These are phyloP conservation scores for Rhodotorula diobovata DNA, from an alignment of 768 basidiomycete genomes.

Conservation along the genomic window DNA sequence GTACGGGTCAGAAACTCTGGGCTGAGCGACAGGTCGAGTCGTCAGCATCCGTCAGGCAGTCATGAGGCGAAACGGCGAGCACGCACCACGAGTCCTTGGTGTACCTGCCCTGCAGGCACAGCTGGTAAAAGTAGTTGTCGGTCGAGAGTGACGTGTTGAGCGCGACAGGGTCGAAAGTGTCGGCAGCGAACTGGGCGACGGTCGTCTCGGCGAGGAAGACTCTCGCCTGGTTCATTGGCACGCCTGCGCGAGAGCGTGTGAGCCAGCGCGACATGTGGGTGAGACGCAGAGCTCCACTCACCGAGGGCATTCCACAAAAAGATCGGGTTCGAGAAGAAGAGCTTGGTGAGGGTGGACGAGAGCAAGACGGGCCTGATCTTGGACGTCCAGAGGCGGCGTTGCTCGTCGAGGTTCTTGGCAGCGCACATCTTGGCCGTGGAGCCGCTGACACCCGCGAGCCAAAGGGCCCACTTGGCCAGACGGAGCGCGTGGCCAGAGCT, in stretches of 20 bases:
- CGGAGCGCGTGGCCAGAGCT: constrained; percentile 53
- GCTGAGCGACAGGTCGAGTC: constrained; percentile 43
- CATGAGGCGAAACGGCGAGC: constrained; percentile 57
- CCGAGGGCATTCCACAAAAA: constrained; percentile 72
- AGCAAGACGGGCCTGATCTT: constrained; percentile 62
- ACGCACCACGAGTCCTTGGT: constrained; percentile 50
- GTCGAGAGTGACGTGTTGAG: constrained; percentile 54
- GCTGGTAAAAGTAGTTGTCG: constrained; percentile 55
- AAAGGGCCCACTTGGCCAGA: constrained; percentile 59
- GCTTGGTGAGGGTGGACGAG: constrained; percentile 57
- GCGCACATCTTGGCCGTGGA: constrained; percentile 59
- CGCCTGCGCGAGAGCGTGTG: constrained; percentile 47
- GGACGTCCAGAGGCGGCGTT: constrained; percentile 60
- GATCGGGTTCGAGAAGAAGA: constrained; percentile 53
- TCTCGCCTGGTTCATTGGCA: constrained; percentile 60
- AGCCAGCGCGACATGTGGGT: background rate
- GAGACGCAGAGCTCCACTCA: constrained; percentile 59
- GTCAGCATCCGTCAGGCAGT: background rate
- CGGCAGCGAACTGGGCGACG: constrained; percentile 48
- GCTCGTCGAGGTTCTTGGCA: constrained; percentile 57
- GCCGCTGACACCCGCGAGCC: constrained; percentile 57
- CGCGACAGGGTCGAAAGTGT: constrained; percentile 51
- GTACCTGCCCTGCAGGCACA: constrained; percentile 31
- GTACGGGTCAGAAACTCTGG: constrained; percentile 62
- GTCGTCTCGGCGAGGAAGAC: constrained; percentile 38